Evolutionary conservation across 768 basidiomycete genomes (phyloP), one percentile per base, ranked within the genome.

Genomic region (Boletus eberwhitei): DNA sequence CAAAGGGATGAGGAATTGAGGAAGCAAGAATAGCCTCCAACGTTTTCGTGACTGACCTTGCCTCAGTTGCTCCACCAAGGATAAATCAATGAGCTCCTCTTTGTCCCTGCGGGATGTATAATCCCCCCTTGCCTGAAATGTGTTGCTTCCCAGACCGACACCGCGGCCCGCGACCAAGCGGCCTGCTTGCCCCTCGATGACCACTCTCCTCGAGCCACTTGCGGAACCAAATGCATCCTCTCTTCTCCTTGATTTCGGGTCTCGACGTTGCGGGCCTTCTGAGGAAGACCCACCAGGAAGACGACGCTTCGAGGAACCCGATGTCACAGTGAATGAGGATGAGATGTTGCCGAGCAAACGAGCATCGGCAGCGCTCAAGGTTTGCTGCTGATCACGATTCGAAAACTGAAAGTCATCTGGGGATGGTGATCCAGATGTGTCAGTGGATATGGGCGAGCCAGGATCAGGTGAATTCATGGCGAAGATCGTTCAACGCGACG

Each of bases 41-140:
- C 7, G 8, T 16, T 37, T 43, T 34, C 3, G 13, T 42, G 14
- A 61, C 71, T 26, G 53, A 80, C 82, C 82, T 75, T 81, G 82
- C 62, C 82, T 77, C 46, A 84, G 66, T 57, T 72, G 75, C 14
- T 84, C 82, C 31, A 82, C 80, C 21, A 81, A 52, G 48, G 71
- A 59, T 36, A 66, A 59, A 65, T 84, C 82, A 48, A 83, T 70
- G 48, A 84, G 70, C 19, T 84, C 82, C 40, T 82, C 81, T 58
- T 81, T 83, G 49, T 84, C 81, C 52, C 79, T 70, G 64, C 76
- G 80, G n/a, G 67, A 70, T 19, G 70, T 68, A 34, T 69, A 68
- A 37, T 79, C 76, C 38, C 70, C 69, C 47, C 64, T 69, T 29
- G 66, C 64, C 55, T 68, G 60, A 42, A 60, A 55, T 11, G 67